Base-by-base conservation (phyloP, 176 grass and related monocot species). In the Pontederia crassipes region DNA sequence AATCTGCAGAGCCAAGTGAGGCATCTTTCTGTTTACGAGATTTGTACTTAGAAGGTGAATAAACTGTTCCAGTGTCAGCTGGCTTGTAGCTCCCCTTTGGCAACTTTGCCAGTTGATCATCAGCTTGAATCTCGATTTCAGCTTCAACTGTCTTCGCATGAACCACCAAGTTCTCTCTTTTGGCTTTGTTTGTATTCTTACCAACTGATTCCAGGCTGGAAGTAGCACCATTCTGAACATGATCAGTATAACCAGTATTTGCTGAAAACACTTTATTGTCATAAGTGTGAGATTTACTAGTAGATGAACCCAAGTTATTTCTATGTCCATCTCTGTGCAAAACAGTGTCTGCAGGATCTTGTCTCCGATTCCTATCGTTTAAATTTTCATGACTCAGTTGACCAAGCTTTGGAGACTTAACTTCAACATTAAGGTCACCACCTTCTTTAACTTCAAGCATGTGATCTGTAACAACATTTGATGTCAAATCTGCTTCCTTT, bases 1-100 rank as follows among this genome's bases (percentile, higher is more conserved):
- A 70, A 18, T 70, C 54, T 70, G 58, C 45, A 51, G 55, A 58
- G 11, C 28, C 45, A 15, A 58, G 45, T 26, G 45, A 48, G 3
- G 17, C 26, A 13, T 57, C 67, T 70, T 20, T 26, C 3, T 3
- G n/a, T 45, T 48, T 40, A 58, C 27, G 4, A 12, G 9, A n/a
- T 10, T 17, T 17, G 17, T 48, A 14, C 28, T 17, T 58, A 14
- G 40, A 47, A 49, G 55, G 49, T 28, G 55, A 58, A 28, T 26
- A 9, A 28, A 58, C 3, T 12, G 10, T 58, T 6, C 12, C 8
- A 11, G 16, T 27, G 18, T 16, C 12, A 24, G 45, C 3, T 52
- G 47, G 11, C 4, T 60, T 62, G 20, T 57, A 20, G 9, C 12
- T 50, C 29, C 62, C 32, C 55, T 64, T 53, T 40, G 29, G 48